phyloP scores from a whole-genome alignment of 495 filamentous ascomycete species.

The Hamigera avellanea region DNA sequence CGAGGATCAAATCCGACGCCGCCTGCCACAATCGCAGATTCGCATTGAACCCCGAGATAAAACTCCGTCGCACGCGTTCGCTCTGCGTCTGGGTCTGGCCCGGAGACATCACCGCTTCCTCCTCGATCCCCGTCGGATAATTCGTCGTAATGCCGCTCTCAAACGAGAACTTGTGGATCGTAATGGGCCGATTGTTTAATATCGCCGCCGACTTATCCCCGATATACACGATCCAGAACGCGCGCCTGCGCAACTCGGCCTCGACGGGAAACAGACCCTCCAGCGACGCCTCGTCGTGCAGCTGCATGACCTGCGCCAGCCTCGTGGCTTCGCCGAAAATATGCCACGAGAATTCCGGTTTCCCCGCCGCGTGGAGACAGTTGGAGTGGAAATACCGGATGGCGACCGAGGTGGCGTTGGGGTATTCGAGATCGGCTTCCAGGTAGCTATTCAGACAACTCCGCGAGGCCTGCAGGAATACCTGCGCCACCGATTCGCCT shows the following conservation, averaged over 20 bases:
- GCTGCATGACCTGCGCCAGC: slow-evolving; percentile 17
- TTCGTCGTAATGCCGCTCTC: slow-evolving; percentile 14
- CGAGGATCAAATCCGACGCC: slow-evolving; percentile 11
- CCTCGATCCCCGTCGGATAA: slow-evolving; percentile 14
- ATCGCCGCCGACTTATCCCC: slow-evolving; percentile 21
- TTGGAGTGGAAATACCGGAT: slow-evolving; percentile 21
- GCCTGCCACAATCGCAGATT: slow-evolving; percentile 13
- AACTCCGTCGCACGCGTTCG: slow-evolving; percentile 5
- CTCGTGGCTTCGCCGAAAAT: slow-evolving; percentile 19
- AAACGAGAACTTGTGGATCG: slow-evolving; percentile 16
- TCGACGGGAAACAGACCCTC: slow-evolving; percentile 11
- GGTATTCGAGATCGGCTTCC: slow-evolving; percentile 17
- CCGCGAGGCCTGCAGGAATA: slow-evolving; percentile 11
- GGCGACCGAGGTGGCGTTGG: slow-evolving; percentile 15
- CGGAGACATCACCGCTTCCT: slow-evolving; percentile 3
- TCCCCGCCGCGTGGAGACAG: slow-evolving; percentile 18
- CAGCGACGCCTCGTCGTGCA: slow-evolving; percentile 16
- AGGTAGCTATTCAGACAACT: slow-evolving; percentile 9
- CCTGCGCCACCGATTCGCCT: slow-evolving; percentile 9
- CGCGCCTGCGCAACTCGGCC: slow-evolving; percentile 14
- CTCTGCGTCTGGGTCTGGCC: slow-evolving; percentile 6
- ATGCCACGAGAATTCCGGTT: slow-evolving; percentile 17
- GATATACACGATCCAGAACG: slow-evolving; percentile 20
- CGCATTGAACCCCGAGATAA: slow-evolving; percentile 12
- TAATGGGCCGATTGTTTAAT: slow-evolving; percentile 17